Conservation (phyloP, 164 flowering plant genomes). For the Chimonanthus praecox region DNA sequence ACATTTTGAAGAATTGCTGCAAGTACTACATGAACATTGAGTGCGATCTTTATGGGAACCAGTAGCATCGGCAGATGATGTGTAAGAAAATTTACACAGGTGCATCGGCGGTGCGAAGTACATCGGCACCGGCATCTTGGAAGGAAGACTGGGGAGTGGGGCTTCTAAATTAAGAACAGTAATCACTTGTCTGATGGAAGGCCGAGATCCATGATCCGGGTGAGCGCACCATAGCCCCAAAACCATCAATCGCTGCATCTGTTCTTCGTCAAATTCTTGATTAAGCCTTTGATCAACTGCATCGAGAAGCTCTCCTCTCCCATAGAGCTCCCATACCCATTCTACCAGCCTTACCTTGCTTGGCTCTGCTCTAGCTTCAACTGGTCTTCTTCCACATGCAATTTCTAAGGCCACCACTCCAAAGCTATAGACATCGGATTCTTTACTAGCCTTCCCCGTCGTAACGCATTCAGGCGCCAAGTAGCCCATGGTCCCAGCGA, state of each 20-base stretch:
- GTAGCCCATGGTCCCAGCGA: constrained; percentile 62
- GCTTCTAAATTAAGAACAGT: constrained; percentile 36
- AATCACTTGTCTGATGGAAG: constrained; percentile 41
- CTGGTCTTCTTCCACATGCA: constrained; percentile 39
- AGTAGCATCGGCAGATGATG: neutral
- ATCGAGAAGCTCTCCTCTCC: constrained; percentile 31
- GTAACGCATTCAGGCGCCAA: constrained; percentile 51
- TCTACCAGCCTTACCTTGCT: constrained; percentile 32
- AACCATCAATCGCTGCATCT: constrained; percentile 34
- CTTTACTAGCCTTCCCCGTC: constrained; percentile 44
- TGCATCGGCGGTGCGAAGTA: constrained; percentile 17
- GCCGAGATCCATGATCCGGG: constrained; percentile 34
- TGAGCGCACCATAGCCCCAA: constrained; percentile 55
- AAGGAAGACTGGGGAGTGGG: constrained; percentile 36
- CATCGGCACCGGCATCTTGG: constrained; percentile 34
- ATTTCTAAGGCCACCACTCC: constrained; percentile 52
- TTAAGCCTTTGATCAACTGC: constrained; percentile 29
- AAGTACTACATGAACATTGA: constrained; percentile 3
- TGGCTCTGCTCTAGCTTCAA: constrained; percentile 18
- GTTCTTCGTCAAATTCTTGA: constrained; percentile 21
- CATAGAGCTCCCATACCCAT: constrained; percentile 56
- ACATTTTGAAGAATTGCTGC: constrained; percentile 3
- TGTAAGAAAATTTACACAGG: constrained; percentile 2
- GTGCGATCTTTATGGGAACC: too few species aligned
- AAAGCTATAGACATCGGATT: constrained; percentile 54